Conservation (phyloP, 495 filamentous ascomycete genomes). For the Lasiosphaeriaceae sp. region DNA sequence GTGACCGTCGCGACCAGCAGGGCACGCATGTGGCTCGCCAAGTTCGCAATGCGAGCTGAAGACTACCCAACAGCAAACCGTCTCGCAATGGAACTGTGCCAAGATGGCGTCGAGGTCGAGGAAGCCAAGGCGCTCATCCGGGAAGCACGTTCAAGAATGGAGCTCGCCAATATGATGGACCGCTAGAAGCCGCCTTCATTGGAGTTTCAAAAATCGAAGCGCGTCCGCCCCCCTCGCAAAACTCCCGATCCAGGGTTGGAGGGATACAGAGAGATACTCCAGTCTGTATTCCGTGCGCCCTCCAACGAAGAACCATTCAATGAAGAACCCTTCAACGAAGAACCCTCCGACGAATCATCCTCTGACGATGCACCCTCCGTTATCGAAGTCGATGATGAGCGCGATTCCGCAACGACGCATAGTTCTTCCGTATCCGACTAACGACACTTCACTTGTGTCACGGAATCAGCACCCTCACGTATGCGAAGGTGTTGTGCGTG, state of each 20-base stretch:
- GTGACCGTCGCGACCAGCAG: constrained; percentile 86
- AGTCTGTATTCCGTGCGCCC: too few species aligned
- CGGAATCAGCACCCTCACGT: too few species aligned
- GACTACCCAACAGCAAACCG: constrained; percentile 74
- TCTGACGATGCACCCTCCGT: too few species aligned
- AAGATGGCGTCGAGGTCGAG: constrained; percentile 96
- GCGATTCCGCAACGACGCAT: too few species aligned
- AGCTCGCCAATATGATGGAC: constrained; percentile 40
- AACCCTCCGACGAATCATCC: too few species aligned
- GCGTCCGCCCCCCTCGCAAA: not conserved
- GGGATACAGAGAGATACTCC: too few species aligned
- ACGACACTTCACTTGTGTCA: too few species aligned
- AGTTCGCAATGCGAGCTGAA: constrained; percentile 68
- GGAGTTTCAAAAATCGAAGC: not conserved
- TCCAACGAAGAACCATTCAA: too few species aligned
- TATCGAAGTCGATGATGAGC: too few species aligned
- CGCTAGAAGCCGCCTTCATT: constrained; percentile 24
- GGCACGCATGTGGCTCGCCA: constrained; percentile 90
- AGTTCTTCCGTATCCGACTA: too few species aligned
- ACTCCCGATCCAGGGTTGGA: not conserved
- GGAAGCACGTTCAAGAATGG: constrained; percentile 79
- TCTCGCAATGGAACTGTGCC: constrained; percentile 83
- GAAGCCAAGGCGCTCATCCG: constrained; percentile 94
- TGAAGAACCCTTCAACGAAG: too few species aligned
- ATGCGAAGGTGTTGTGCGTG: too few species aligned